These are phyloP conservation scores for Blastobotrys petasosporus DNA, from an alignment of 1,139 yeast species.

Conservation along the genomic window DNA sequence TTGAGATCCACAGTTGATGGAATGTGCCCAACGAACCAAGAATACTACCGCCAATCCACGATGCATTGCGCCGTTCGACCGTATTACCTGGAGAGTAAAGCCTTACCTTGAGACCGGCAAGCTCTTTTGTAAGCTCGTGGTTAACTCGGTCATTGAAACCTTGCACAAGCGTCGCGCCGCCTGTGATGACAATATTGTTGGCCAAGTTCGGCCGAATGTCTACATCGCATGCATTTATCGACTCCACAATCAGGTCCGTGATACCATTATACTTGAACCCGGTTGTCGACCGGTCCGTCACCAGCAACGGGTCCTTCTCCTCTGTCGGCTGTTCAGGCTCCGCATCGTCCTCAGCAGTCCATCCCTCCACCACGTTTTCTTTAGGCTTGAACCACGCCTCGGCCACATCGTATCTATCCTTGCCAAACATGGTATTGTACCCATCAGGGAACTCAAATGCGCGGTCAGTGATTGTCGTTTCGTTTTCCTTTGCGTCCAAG, in stretches of 20 bases:
- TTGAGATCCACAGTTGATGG: constrained; percentile 96
- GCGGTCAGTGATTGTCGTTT: constrained; percentile 7
- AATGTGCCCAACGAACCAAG: constrained; percentile 89
- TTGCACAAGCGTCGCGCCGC: constrained; percentile 82
- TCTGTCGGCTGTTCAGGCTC: constrained; percentile 19
- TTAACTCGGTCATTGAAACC: constrained; percentile 79
- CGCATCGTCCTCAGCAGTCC: constrained; percentile 12
- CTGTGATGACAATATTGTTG: constrained; percentile 86
- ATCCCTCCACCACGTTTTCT: constrained; percentile 32
- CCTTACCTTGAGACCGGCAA: constrained; percentile 90
- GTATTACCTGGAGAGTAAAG: constrained; percentile 84
- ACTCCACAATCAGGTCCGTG: constrained; percentile 62
- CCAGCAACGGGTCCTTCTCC: constrained; percentile 17
- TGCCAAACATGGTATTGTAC: constrained; percentile 44
- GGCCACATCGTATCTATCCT: constrained; percentile 63
- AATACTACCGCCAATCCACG: constrained; percentile 96
- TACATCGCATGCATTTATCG: constrained; percentile 65
- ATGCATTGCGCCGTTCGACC: constrained; percentile 73
- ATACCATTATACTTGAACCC: constrained; percentile 44
- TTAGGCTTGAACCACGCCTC: constrained; percentile 61
- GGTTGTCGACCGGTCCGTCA: constrained; percentile 20
- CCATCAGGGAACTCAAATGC: constrained; percentile 81
- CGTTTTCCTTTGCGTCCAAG: constrained; percentile 15
- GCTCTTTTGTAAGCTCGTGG: constrained; percentile 60
- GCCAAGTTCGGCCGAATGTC: constrained; percentile 88